Evolutionary conservation across 768 basidiomycete species (phyloP), one percentile per base, ranked within the genome.

Genomic region (Termitomyces sp.): DNA sequence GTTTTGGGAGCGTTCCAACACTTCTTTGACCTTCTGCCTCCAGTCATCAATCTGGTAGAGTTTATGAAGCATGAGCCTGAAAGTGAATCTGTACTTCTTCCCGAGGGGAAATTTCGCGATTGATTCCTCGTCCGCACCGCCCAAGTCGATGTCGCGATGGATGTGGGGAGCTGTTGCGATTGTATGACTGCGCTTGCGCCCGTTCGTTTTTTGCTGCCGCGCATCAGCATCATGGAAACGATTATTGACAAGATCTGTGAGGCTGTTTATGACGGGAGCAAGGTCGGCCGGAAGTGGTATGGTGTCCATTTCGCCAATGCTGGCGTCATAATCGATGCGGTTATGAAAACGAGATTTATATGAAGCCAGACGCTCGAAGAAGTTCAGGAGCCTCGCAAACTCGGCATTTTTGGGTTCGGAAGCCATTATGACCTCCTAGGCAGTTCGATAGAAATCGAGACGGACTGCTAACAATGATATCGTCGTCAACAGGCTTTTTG

Each of bases 1-100:
- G 39, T 71, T 75, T 67, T 79, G 77, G 43, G 84, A 85, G 55
- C 68, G 71, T 64, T 81, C 77, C 65, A 86, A 64, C 22, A 79
- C 75, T 24, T 76, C 75, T 65, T 78, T 79, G 53, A 85, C 79
- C 66, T 80, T 83, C 61, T 73, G 72, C 1, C 71, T 75, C 82
- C 84, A 87, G 54, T 85, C 84, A 22, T 82, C 80, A 53, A 80
- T 68, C 54, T 79, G 74, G 68, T 87, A 87, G 12, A 87, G 72
- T 66, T 84, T 81, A 71, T 87, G 83, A 56, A 86, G 67, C 83
- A 85, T 87, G 63, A 83, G 74, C 63, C 79, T 82, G 75, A 87
- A 87, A 34, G 81, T 86, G 70, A 87, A 87, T 18, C 75, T 75
- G 62, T 80, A 83, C 51, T 72, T 69, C 60, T 69, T 74, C n/a